A percentile compares a stretch with the other conserved stretches of the same genome.
These are phyloP conservation scores for Spiraea crenata DNA, from an alignment of 331 rosid species.

Conservation along the genomic window DNA sequence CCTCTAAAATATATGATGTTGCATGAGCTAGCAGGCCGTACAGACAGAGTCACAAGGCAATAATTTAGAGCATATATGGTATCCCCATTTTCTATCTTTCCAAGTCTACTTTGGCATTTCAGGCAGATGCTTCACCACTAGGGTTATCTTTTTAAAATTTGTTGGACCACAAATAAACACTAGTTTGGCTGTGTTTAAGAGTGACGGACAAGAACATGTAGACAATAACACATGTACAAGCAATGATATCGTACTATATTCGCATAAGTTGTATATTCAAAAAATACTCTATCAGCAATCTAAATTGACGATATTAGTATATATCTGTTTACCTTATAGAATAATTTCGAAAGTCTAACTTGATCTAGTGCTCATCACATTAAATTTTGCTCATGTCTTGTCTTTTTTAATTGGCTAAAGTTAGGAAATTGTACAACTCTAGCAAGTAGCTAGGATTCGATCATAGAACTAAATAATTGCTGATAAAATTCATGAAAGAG, in stretches of 20 bases:
- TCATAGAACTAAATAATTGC: slow-evolving; percentile 21
- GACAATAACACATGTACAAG: too few species aligned
- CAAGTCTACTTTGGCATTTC: slow-evolving; percentile 19
- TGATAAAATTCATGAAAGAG: slow-evolving; percentile 32
- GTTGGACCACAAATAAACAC: slow-evolving; percentile 11
- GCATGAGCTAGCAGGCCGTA: slow-evolving; percentile 36
- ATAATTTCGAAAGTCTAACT: neutral
- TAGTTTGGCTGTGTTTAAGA: neutral
- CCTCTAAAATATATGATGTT: slow-evolving; percentile 14
- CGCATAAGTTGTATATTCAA: too few species aligned
- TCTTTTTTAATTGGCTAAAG: neutral
- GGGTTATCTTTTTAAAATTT: neutral
- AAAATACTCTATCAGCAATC: too few species aligned
- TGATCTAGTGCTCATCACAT: neutral
- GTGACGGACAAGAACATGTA: too few species aligned
- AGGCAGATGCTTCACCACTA: neutral
- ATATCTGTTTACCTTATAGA: too few species aligned
- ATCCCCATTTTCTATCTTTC: slow-evolving; percentile 28
- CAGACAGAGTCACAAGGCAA: slow-evolving; percentile 31
- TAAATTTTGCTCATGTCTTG: too few species aligned
- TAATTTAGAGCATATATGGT: slow-evolving; percentile 21
- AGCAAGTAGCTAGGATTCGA: slow-evolving; percentile 22
- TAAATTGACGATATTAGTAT: too few species aligned
- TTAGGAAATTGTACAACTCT: neutral
- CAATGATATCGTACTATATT: too few species aligned